phyloP scores from a whole-genome alignment of 495 filamentous ascomycete genomes.

The Penicillium cataractarum region DNA sequence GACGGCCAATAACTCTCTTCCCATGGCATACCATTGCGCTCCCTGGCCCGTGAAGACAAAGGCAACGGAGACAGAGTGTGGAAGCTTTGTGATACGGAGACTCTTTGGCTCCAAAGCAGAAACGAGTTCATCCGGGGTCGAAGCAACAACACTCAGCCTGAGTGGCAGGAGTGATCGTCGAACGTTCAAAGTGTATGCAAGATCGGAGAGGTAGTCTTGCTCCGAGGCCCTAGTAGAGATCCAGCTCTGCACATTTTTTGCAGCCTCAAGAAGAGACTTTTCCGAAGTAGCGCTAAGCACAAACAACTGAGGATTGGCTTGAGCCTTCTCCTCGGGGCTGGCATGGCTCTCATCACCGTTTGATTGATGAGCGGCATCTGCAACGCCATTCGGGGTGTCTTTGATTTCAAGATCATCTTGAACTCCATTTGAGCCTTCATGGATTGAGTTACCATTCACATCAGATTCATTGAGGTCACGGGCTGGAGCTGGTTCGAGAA shows the following conservation, averaged over 20 bases:
- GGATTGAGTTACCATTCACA: background rate
- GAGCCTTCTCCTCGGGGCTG: background rate
- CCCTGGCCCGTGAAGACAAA: conserved; percentile 16
- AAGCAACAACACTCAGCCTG: background rate
- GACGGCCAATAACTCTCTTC: conserved; percentile 3
- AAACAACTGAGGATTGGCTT: background rate
- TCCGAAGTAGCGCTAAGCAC: conserved; percentile 5
- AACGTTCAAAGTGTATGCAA: background rate
- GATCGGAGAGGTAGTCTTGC: background rate
- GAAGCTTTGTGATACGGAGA: background rate
- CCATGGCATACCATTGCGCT: conserved; percentile 18
- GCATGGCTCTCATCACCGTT: background rate
- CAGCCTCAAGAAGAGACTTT: conserved; percentile 4
- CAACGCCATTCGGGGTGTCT: background rate
- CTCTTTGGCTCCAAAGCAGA: background rate
- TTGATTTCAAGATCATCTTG: background rate
- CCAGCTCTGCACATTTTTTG: conserved; percentile 5
- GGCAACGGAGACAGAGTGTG: background rate
- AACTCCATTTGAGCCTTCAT: background rate
- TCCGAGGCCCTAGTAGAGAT: background rate
- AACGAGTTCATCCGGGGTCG: background rate
- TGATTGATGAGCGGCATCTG: background rate
- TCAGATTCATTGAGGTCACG: background rate
- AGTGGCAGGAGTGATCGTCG: conserved; percentile 3
- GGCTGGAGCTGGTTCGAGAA: conserved; percentile 3